These are phyloP conservation scores for Laburnicola sp. DNA, from an alignment of 2,329 filamentous ascomycete species.

Conservation along the genomic window DNA sequence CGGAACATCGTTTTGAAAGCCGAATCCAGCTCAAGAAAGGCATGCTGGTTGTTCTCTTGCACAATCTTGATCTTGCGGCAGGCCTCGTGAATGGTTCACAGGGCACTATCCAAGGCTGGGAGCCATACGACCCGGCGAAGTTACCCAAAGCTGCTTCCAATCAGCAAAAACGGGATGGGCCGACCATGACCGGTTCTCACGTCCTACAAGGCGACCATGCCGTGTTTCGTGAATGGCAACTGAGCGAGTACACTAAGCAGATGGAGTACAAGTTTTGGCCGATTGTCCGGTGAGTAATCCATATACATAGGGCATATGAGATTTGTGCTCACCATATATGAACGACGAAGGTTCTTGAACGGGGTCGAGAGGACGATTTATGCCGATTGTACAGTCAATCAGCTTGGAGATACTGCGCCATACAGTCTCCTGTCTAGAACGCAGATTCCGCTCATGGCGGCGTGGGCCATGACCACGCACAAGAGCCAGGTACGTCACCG, in stretches of 20 bases:
- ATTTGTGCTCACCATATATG: no score
- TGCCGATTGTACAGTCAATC: constrained; percentile 55
- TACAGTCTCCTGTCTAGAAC: constrained; percentile 58
- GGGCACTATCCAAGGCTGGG: constrained; percentile 41
- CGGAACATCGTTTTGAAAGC: constrained; percentile 53
- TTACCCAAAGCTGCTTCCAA: constrained; percentile 26
- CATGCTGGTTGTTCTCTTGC: constrained; percentile 58
- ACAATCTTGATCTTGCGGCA: constrained; percentile 49
- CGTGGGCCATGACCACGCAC: no score
- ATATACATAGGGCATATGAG: no score
- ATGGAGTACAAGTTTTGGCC: constrained; percentile 50
- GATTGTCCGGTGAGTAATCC: no score
- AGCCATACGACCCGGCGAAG: constrained; percentile 34
- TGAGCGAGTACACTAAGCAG: constrained; percentile 45
- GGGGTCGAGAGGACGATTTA: constrained; percentile 51
- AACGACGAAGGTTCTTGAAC: constrained; percentile 57
- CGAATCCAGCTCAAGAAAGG: constrained; percentile 53
- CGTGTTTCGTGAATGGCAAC: constrained; percentile 39
- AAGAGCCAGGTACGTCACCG: no score
- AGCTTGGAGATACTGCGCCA: constrained; percentile 51
- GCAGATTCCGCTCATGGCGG: constrained; percentile 62
- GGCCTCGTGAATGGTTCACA: constrained; percentile 43
- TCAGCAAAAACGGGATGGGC: no score
- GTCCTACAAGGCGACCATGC: constrained; percentile 46
- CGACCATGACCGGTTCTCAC: neutral